A percentile compares a stretch with the other conserved stretches of the same genome.
Evolutionary conservation across 805 yeast species (phyloP).

Genomic region (Yarrowia sp.): DNA sequence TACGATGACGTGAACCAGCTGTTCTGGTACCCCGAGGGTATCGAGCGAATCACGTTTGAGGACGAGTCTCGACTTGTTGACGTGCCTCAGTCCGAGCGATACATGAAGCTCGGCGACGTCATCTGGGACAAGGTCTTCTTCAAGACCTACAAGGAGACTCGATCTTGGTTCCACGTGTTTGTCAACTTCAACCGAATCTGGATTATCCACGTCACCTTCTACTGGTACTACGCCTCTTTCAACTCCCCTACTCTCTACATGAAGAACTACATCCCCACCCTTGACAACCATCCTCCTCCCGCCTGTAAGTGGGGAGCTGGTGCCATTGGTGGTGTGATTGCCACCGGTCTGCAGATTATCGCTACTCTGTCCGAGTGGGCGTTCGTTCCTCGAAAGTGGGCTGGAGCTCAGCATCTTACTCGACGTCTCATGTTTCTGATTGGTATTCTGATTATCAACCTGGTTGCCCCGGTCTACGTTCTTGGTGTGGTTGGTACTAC

Average conservation of each 20-base stretch:
- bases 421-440: conserved; percentile 83
- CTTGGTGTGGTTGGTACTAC: conserved; percentile 53
- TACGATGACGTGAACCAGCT: conserved; percentile 98
- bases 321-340: conserved; percentile 91
- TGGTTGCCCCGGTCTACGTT: conserved; percentile 62
- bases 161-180: conserved; percentile 96
- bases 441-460: conserved; percentile 59
- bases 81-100: conserved; percentile 88
- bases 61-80: conserved; percentile 94
- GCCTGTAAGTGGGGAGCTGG: conserved; percentile 93
- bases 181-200: conserved; percentile 98
- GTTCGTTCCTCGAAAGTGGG: conserved; percentile 97
- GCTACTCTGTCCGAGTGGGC: conserved; percentile 95
- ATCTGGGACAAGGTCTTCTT: conserved; percentile 91
- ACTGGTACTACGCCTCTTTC: conserved; percentile 95
- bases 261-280: conserved; percentile 78
- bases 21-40: conserved; percentile 99
- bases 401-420: conserved; percentile 96
- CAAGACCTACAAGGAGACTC: conserved; percentile 92
- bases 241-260: conserved; percentile 93
- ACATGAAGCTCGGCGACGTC: conserved; percentile 85
- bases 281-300: conserved; percentile 84
- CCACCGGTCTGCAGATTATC: conserved; percentile 75
- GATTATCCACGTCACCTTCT: conserved; percentile 88
- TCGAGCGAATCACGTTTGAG: conserved; percentile 85